Evolutionary conservation across 2,329 filamentous ascomycete genomes (phyloP).

Genomic region (Fusarium sacchari): DNA sequence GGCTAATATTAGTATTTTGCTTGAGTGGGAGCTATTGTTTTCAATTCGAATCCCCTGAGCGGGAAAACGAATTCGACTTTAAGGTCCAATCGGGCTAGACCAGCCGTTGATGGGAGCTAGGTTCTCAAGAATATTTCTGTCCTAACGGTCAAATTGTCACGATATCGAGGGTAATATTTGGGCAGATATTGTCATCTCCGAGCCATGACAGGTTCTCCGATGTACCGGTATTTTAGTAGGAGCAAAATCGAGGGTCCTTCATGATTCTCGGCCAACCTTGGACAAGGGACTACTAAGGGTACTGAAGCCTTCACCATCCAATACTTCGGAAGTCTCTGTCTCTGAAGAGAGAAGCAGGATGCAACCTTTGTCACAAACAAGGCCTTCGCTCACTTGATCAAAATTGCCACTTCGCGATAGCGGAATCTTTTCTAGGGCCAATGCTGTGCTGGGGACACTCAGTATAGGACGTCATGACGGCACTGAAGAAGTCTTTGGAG

Average conservation of each 20-base stretch:
- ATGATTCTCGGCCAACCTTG: neutral
- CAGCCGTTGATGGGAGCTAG: neutral
- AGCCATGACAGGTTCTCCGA: neutral
- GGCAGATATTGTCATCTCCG: constrained; percentile 24
- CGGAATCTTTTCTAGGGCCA: constrained; percentile 11
- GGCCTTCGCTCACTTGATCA: constrained; percentile 25
- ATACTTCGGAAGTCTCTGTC: neutral
- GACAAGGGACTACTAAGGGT: neutral
- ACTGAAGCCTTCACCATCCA: neutral
- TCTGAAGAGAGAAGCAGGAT: neutral
- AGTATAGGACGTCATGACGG: constrained; percentile 14
- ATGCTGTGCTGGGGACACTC: constrained; percentile 14
- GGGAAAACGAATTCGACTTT: neutral
- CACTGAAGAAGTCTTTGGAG: constrained; percentile 5
- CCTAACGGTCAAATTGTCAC: neutral
- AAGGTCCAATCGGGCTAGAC: constrained; percentile 12
- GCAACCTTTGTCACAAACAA: constrained; percentile 7
- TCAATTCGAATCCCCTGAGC: constrained; percentile 6
- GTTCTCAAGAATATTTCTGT: neutral
- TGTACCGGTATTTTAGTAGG: neutral
- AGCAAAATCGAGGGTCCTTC: neutral
- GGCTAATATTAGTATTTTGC: neutral
- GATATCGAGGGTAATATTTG: neutral
- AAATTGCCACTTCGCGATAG: constrained; percentile 5
- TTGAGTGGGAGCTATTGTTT: neutral